phyloP scores from a whole-genome alignment of 495 filamentous ascomycete species.

The Chaetomium cochliodes region DNA sequence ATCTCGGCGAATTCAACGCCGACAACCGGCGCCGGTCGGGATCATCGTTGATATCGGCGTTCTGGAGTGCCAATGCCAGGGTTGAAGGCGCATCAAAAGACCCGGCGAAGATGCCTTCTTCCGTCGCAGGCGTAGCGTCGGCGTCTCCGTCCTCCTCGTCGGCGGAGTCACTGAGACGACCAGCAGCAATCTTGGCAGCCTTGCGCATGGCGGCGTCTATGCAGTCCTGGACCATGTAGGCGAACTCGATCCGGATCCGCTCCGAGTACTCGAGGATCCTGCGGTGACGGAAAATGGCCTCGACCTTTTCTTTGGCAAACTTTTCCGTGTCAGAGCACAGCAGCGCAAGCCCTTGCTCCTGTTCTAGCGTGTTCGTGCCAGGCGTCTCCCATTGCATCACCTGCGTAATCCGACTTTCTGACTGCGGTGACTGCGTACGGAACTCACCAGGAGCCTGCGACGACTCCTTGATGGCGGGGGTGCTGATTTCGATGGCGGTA shows the following conservation, averaged over 20 bases:
- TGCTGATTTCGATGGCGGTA: constrained; percentile 91
- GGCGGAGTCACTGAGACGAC: constrained; percentile 77
- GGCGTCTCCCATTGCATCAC: constrained; percentile 95
- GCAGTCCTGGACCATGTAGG: constrained; percentile 87
- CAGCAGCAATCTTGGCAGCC: constrained; percentile 81
- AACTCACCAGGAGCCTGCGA: constrained; percentile 66
- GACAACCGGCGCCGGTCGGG: constrained; percentile 42
- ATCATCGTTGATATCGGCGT: constrained; percentile 43
- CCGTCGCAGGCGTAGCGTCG: constrained; percentile 33
- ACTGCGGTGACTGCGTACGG: constrained; percentile 90
- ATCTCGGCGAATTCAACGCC: constrained; percentile 60
- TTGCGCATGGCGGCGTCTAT: constrained; percentile 89
- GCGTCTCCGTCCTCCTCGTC: constrained; percentile 41
- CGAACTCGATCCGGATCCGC: constrained; percentile 89
- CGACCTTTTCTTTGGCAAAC: constrained; percentile 80
- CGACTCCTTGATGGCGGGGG: constrained; percentile 83
- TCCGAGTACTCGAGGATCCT: constrained; percentile 95
- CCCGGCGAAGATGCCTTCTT: constrained; percentile 51
- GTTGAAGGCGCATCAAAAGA: constrained; percentile 59
- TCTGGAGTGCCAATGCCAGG: constrained; percentile 56
- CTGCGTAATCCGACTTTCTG: constrained; percentile 87
- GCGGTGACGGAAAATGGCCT: constrained; percentile 85
- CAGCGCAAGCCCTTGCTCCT: constrained; percentile 86
- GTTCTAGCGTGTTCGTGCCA: constrained; percentile 83
- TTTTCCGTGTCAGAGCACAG: constrained; percentile 85